Conservation (phyloP, 2,329 filamentous ascomycete species). For the Cercospora beticola region DNA sequence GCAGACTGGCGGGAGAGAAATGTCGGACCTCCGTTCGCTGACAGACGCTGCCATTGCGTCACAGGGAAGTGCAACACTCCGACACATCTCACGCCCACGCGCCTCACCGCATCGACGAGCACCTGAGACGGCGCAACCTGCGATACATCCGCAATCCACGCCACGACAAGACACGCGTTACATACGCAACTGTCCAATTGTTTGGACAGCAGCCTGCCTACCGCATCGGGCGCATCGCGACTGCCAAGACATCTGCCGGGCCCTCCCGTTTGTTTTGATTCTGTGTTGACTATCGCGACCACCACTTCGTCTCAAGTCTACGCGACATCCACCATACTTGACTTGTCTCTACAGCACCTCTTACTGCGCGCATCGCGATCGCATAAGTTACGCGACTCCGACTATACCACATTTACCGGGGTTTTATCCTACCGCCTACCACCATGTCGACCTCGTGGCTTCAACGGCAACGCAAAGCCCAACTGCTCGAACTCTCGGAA, state of each 20-base stretch:
- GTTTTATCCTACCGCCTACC: background rate
- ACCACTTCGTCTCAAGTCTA: background rate
- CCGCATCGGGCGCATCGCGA: conserved; percentile 6
- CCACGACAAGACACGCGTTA: background rate
- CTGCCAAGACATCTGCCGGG: conserved; percentile 7
- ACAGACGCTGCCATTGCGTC: background rate
- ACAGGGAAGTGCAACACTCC: background rate
- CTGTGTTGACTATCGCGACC: conserved; percentile 12
- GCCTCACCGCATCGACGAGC: background rate
- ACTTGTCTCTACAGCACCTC: conserved; percentile 5
- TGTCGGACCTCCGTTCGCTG: background rate
- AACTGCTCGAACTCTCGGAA: conserved; percentile 33
- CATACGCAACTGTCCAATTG: background rate
- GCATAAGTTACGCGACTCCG: conserved; percentile 51
- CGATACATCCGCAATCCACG: background rate
- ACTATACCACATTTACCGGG: conserved; percentile 32
- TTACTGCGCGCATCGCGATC: conserved; percentile 39
- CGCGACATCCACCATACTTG: conserved; percentile 15
- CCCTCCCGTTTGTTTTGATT: conserved; percentile 14
- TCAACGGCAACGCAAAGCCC: conserved; percentile 32
- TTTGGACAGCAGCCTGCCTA: background rate
- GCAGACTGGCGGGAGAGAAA: background rate
- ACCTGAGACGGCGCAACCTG: background rate
- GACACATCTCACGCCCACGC: background rate
- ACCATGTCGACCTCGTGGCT: conserved; percentile 35